These are phyloP conservation scores for Arthrobotrys entomopaga DNA, from an alignment of 2,329 filamentous ascomycete genomes.

Conservation along the genomic window DNA sequence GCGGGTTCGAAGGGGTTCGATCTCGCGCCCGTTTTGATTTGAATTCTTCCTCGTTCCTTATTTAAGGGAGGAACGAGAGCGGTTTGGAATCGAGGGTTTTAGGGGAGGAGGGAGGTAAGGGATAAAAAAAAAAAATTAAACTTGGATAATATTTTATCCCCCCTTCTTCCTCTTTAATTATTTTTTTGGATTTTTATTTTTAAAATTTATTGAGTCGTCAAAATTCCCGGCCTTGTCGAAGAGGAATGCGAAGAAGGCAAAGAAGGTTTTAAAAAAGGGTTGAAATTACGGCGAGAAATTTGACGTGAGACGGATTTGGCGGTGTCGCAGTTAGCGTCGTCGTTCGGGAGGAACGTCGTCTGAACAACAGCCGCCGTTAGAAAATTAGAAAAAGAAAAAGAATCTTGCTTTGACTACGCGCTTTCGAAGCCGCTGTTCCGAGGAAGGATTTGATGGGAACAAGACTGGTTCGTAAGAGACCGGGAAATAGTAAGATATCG, in stretches of 20 bases:
- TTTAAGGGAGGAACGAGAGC: too few species aligned
- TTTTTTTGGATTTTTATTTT: not conserved
- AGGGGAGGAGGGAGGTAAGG: slow-evolving; percentile 13
- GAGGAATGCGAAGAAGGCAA: slow-evolving; percentile 17
- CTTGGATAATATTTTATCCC: too few species aligned
- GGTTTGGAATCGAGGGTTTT: too few species aligned
- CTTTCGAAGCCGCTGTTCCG: slow-evolving; percentile 13
- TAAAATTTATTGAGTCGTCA: not conserved
- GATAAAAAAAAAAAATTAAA: slow-evolving; percentile 6
- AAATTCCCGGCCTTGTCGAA: slow-evolving; percentile 7
- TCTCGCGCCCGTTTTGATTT: too few species aligned
- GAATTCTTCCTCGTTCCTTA: too few species aligned
- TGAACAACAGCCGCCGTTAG: slow-evolving; percentile 12
- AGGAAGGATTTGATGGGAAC: not conserved
- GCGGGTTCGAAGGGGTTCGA: not conserved
- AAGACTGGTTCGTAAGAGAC: slow-evolving; percentile 3
- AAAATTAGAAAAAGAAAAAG: slow-evolving; percentile 2
- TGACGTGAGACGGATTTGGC: slow-evolving; percentile 1
- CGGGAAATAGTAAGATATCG: not conserved
- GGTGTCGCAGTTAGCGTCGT: not conserved
- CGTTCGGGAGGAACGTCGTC: slow-evolving; percentile 7
- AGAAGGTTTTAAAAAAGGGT: not conserved
- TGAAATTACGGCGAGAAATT: slow-evolving; percentile 17
- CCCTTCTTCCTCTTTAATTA: too few species aligned
- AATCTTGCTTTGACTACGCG: slow-evolving; percentile 1